Percentiles rank a stretch among this genome's conserved stretches.
phyloP scores from a whole-genome alignment of 176 grass and related monocot genomes.

The Aegilops sharonensis region DNA sequence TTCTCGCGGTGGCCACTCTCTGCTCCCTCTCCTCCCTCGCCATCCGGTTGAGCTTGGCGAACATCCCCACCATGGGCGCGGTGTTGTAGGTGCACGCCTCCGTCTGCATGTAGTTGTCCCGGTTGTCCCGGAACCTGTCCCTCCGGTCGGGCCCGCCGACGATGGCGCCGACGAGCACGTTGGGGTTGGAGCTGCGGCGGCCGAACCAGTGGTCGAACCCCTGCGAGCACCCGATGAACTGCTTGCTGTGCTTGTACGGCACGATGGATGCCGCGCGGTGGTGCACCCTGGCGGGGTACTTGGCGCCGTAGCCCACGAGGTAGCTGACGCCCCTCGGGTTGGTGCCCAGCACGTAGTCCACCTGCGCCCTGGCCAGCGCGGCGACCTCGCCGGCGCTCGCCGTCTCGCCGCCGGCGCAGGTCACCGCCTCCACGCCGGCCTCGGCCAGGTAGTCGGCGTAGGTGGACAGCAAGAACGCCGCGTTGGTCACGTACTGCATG shows the following conservation, averaged over 20 bases:
- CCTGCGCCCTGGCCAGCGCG: constrained; percentile 38
- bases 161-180: constrained; percentile 52
- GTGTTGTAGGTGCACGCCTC: constrained; percentile 58
- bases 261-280: constrained; percentile 64
- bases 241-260: constrained; percentile 60
- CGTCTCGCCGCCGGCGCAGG: constrained; percentile 24
- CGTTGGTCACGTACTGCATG: constrained; percentile 81
- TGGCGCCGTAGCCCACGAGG: constrained; percentile 50
- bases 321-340: constrained; percentile 61
- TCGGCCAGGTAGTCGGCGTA: constrained; percentile 48
- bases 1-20: neutral
- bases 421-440: neutral
- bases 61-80: constrained; percentile 50
- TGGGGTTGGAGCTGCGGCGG: constrained; percentile 40
- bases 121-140: constrained; percentile 50
- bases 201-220: constrained; percentile 68
- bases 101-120: constrained; percentile 56
- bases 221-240: constrained; percentile 57
- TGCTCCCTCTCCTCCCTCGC: constrained; percentile 23
- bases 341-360: constrained; percentile 58
- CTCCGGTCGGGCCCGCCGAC: constrained; percentile 37
- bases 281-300: constrained; percentile 50
- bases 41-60: constrained; percentile 53
- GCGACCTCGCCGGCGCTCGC: constrained; percentile 19
- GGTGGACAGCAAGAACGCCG: constrained; percentile 49